Percentiles rank a stretch among this genome's conserved stretches.
These are phyloP conservation scores for Lasiodiplodia theobromae DNA, from an alignment of 2,329 filamentous ascomycete genomes.

Conservation along the genomic window DNA sequence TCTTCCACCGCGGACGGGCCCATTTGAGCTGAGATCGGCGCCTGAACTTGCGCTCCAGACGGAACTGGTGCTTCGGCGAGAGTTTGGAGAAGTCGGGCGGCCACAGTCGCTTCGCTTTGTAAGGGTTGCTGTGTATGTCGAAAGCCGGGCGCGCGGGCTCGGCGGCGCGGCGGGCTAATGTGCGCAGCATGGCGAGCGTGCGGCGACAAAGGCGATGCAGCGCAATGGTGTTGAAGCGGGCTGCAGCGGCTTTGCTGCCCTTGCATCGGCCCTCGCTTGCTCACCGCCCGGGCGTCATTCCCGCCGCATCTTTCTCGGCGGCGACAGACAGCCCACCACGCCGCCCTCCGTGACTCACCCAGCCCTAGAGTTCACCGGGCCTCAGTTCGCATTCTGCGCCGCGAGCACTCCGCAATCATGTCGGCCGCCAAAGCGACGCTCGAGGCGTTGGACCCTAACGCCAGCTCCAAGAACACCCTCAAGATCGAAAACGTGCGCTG, in stretches of 20 bases:
- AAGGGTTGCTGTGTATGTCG: constrained; percentile 62
- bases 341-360: constrained; percentile 25
- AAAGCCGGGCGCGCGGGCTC: constrained; percentile 40
- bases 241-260: background rate
- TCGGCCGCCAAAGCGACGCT: constrained; percentile 60
- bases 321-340: constrained; percentile 22
- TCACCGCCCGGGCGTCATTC: constrained; percentile 28
- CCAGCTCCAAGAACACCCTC: constrained; percentile 65
- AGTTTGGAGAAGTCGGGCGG: constrained; percentile 78
- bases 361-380: constrained; percentile 32
- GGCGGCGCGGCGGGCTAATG: constrained; percentile 53
- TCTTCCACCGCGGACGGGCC: constrained; percentile 69
- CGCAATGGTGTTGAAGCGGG: background rate
- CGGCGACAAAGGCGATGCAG: background rate
- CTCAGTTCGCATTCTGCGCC: constrained; percentile 38
- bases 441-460: constrained; percentile 62
- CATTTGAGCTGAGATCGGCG: constrained; percentile 69
- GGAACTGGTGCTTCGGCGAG: constrained; percentile 74
- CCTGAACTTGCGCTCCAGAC: constrained; percentile 80
- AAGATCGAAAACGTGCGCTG: constrained; percentile 67
- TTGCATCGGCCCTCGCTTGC: constrained; percentile 21
- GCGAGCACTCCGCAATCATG: constrained; percentile 40
- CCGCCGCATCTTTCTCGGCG: constrained; percentile 21
- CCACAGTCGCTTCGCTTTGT: constrained; percentile 75
- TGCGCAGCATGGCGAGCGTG: constrained; percentile 53